phyloP scores from a whole-genome alignment of 768 basidiomycete genomes.

The Baorangia bicolor region DNA sequence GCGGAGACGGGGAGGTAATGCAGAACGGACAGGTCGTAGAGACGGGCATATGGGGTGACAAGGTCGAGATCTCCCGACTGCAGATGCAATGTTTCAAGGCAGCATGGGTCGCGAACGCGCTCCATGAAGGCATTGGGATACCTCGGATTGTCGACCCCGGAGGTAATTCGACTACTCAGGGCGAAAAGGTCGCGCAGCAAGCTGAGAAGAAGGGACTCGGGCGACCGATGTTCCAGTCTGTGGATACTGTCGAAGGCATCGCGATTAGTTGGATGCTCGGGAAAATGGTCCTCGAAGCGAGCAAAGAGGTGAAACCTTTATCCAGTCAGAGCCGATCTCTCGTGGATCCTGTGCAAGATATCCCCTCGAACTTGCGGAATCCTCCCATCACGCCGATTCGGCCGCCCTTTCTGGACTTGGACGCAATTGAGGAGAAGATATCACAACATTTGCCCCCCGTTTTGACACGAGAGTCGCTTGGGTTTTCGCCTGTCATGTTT shows the following conservation, averaged over 20 bases:
- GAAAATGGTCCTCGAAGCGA: constrained; percentile 98
- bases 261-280: constrained; percentile 98
- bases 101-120: constrained; percentile 94
- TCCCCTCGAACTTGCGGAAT: constrained; percentile 48
- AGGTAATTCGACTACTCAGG: constrained; percentile 70
- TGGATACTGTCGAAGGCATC: constrained; percentile 89
- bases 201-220: constrained; percentile 84
- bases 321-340: constrained; percentile 51
- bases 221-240: constrained; percentile 82
- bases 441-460: constrained; percentile 66
- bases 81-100: constrained; percentile 99
- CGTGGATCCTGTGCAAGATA: constrained; percentile 71
- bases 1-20: constrained; percentile 66
- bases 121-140: constrained; percentile 95
- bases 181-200: constrained; percentile 68
- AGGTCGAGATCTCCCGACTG: constrained; percentile 79
- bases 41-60: constrained; percentile 65
- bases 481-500: constrained; percentile 69
- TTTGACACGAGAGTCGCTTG: constrained; percentile 61
- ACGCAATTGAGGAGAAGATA: constrained; percentile 60
- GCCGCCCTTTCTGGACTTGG: constrained; percentile 58
- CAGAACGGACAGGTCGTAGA: constrained; percentile 58
- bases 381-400: constrained; percentile 61
- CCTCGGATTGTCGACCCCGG: constrained; percentile 86
- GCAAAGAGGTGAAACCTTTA: constrained; percentile 69